These are phyloP conservation scores for Zymoseptoria ardabiliae DNA, from an alignment of 2,329 filamentous ascomycete genomes.

Conservation along the genomic window DNA sequence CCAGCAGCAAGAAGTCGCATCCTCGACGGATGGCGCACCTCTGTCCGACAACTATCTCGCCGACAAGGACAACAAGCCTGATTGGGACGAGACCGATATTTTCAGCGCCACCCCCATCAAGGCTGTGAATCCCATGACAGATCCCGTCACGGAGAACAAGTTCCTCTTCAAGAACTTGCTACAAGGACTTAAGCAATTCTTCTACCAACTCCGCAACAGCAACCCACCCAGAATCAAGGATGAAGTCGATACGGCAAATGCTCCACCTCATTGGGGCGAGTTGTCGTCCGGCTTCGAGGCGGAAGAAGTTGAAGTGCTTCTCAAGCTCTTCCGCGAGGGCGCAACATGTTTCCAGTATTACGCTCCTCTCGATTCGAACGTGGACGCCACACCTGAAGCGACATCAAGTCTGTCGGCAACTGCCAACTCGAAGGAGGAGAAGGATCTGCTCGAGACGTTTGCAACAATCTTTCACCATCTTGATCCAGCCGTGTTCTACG, in stretches of 20 bases:
- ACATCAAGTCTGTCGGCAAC: conserved; percentile 61
- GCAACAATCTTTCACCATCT: conserved; percentile 98
- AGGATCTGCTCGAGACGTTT: conserved; percentile 93
- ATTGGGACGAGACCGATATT: conserved; percentile 98
- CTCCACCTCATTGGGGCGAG: conserved; percentile 86
- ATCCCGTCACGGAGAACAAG: conserved; percentile 93
- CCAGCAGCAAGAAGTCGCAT: conserved; percentile 54
- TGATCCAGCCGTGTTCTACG: conserved; percentile 95
- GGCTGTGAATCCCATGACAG: conserved; percentile 77
- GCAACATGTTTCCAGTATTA: conserved; percentile 97
- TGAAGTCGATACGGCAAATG: conserved; percentile 65
- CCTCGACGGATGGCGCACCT: conserved; percentile 53
- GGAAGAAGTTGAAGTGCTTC: conserved; percentile 92
- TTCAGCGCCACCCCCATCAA: conserved; percentile 96
- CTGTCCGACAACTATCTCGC: conserved; percentile 69
- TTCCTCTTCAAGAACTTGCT: conserved; percentile 96
- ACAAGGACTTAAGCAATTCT: conserved; percentile 91
- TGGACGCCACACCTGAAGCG: conserved; percentile 69
- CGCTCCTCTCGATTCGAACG: conserved; percentile 70
- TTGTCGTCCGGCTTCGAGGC: conserved; percentile 94
- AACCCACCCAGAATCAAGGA: conserved; percentile 56
- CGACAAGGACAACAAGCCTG: conserved; percentile 70
- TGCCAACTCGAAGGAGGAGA: conserved; percentile 85
- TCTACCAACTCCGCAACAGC: conserved; percentile 87
- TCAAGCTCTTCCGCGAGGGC: conserved; percentile 94